phyloP scores from a whole-genome alignment of 805 yeast genomes.

The Debaryomyces castellii region DNA sequence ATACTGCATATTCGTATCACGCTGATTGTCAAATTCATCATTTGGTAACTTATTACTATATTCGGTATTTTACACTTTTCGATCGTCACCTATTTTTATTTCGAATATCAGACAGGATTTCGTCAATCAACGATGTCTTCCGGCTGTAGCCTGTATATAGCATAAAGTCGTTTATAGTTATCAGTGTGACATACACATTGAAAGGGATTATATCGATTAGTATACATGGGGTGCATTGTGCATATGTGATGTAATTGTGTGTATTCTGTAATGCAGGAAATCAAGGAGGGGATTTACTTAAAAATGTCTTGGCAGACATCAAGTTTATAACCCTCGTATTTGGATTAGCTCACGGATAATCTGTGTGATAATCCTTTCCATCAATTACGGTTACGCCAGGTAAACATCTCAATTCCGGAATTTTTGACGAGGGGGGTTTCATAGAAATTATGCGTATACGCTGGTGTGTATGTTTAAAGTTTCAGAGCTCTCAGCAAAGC shows the following conservation, averaged over 20 bases:
- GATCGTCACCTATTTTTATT: background rate
- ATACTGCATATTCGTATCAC: background rate
- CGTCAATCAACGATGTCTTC: background rate
- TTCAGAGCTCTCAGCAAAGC: background rate
- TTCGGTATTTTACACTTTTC: background rate
- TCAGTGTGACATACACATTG: background rate
- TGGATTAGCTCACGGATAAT: no score
- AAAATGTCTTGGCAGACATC: no score
- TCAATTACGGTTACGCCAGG: background rate
- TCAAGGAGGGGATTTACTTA: background rate
- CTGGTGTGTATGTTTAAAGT: background rate
- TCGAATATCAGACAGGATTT: background rate
- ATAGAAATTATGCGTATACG: background rate
- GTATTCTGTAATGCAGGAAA: background rate
- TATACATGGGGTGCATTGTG: background rate
- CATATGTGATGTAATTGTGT: background rate
- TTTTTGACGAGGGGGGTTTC: background rate
- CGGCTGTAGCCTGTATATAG: background rate
- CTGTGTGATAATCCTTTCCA: background rate
- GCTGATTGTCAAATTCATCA: background rate
- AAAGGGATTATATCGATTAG: background rate
- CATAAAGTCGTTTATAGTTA: background rate
- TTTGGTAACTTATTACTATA: background rate
- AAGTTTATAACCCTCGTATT: background rate
- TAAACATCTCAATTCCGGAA: background rate